Percentiles rank a stretch among this genome's conserved stretches.
phyloP scores from a whole-genome alignment of 2,329 filamentous ascomycete species.

The Xylaria polymorpha region DNA sequence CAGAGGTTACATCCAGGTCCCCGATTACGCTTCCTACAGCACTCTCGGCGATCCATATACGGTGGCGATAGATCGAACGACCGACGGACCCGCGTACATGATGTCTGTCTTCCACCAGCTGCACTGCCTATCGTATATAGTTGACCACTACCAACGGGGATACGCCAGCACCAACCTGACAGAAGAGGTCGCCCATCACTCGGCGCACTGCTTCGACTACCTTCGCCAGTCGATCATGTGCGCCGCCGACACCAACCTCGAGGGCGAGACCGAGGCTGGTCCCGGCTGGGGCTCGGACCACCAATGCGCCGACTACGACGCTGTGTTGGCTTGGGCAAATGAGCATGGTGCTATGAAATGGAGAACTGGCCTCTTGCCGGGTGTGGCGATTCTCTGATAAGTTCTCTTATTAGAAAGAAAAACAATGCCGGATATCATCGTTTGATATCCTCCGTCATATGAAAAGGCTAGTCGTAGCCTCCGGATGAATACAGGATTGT shows the following conservation, averaged over 20 bases:
- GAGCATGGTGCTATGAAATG: conserved; percentile 49
- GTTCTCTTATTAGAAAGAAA: background rate
- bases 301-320: conserved; percentile 52
- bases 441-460: background rate
- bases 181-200: conserved; percentile 52
- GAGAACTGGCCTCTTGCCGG: conserved; percentile 47
- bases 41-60: conserved; percentile 49
- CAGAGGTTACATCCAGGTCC: conserved; percentile 51
- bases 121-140: conserved; percentile 54
- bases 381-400: conserved; percentile 44
- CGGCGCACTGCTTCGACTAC: conserved; percentile 56
- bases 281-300: conserved; percentile 54
- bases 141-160: conserved; percentile 52
- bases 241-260: conserved; percentile 53
- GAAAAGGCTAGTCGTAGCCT: background rate
- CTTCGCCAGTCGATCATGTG: conserved; percentile 54
- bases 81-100: conserved; percentile 54
- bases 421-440: background rate
- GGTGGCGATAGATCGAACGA: conserved; percentile 46
- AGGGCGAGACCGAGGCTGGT: conserved; percentile 52
- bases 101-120: conserved; percentile 56
- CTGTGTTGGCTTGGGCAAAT: conserved; percentile 53
- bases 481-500: background rate
- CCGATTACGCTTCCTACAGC: conserved; percentile 46
- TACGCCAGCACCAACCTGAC: conserved; percentile 50